These are phyloP conservation scores for Tirmania nivea DNA, from an alignment of 495 filamentous ascomycete species.

Conservation along the genomic window DNA sequence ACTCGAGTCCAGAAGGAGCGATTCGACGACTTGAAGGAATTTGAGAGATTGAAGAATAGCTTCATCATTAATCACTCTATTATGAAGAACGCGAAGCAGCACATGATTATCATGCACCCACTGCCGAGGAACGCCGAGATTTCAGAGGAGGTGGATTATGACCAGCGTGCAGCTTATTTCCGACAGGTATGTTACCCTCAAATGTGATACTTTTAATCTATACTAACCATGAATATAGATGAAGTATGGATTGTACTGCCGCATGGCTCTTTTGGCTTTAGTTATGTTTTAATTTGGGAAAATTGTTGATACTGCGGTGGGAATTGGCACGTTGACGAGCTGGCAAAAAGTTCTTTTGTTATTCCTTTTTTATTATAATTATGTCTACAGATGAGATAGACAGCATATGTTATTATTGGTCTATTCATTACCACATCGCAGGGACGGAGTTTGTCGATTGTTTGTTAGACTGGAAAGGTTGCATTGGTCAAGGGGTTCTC, in stretches of 20 bases:
- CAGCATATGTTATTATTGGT: too few species aligned
- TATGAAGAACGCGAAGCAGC: constrained; percentile 74
- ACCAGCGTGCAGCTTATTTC: constrained; percentile 92
- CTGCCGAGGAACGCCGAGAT: constrained; percentile 84
- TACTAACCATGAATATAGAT: constrained; percentile 44
- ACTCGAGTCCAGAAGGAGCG: constrained; percentile 92
- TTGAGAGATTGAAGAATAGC: constrained; percentile 65
- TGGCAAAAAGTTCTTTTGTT: too few species aligned
- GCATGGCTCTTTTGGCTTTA: constrained; percentile 88
- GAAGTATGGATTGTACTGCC: constrained; percentile 90
- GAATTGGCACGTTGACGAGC: neutral
- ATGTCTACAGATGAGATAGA: too few species aligned
- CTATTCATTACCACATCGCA: too few species aligned
- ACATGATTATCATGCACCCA: constrained; percentile 88
- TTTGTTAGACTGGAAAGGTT: too few species aligned
- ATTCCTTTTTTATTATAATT: too few species aligned
- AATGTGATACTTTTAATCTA: neutral
- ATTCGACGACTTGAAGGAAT: constrained; percentile 55
- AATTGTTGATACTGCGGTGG: neutral
- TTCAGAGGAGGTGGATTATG: constrained; percentile 86
- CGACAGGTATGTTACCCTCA: constrained; percentile 57
- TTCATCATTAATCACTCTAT: constrained; percentile 76
- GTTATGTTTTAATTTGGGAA: constrained; percentile 22
- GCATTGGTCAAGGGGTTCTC: too few species aligned
- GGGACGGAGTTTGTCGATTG: too few species aligned